Base-by-base conservation (phyloP, 2,329 filamentous ascomycete genomes). In the Botrytis medusae region DNA sequence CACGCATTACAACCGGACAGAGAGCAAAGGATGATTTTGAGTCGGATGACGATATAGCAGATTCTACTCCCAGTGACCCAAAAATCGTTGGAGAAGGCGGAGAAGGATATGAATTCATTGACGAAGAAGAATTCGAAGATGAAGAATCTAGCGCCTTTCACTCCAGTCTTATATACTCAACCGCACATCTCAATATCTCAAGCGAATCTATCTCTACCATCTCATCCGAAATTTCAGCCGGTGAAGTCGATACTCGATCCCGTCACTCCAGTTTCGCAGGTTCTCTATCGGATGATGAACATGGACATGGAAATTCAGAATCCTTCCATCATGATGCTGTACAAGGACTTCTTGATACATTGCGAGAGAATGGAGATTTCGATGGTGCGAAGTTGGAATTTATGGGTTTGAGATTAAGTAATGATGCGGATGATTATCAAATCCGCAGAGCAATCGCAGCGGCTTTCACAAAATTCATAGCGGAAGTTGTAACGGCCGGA, bases 251-350 rank as follows among this genome's bases (percentile, higher is more conserved):
- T 42, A 37, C 48, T 20, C 86, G 89, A 74, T 91, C 90, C 0
- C 87, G 91, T 72, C 87, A 90, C 54, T 90, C 89, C 42, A 93
- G 91, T 63, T 93, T 95, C 79, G 87, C 91, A 59, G 94, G 92
- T 0, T 89, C 92, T 63, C 87, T 91, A 77, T 93, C 91, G 0
- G 89, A 90, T 25, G 87, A 89, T 70, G 84, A 83, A 69, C 82
- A 79, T 44, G 83, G 83, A 73, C 83, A 82, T 73, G 76, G 79
- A 81, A 74, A 81, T 69, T 84, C 87, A 34, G 86, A 87, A 73
- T 86, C 90, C 73, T 98, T 98, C 87, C 93, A 97, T 81, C 87
- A 91, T 75, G 95, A 98, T 79, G 95, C 95, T 40, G 93, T 95
- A 4, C 87, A 91, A 76, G 95, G 93, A 74, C 88, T 98, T n/a